Evolutionary conservation across 768 basidiomycete species (phyloP), one percentile per base, ranked within the genome.

Genomic region (Tylopilus cervinicoccineus): DNA sequence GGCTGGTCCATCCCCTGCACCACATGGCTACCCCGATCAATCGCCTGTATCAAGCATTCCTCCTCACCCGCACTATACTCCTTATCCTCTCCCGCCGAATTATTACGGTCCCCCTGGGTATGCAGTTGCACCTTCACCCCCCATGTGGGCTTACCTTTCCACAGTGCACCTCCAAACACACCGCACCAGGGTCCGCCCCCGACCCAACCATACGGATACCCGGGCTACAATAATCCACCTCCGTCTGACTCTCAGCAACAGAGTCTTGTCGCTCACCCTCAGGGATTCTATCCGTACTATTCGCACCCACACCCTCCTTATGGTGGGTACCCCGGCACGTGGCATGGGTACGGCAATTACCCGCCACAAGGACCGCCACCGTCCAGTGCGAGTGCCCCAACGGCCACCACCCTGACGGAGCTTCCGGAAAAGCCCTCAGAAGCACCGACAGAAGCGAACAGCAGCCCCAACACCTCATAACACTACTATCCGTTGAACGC

Each of bases 261-360:
- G 26, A 27, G 24, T 6, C 37, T 64, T 1, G 52, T 52, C 14
- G 2, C 52, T n/a, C 56, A 63, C 2, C 47, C 56, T 4, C 55
- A 62, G 19, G 46, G 51, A 3, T 70, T 60, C 43, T 68, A 68
- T 34, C 56, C 66, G 13, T 70, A 72, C 37, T 70, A 69, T 38
- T 52, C 63, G 0, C 56, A 59, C 6, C 50, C 69, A 11, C 65
- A 62, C 23, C 50, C 50, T 22, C 50, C 60, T 1, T 69, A 66
- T 32, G 60, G 62, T 31, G 65, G 64, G 1, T 71, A 71, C 47
- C 50, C 64, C 0, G 36, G 39, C 14, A 24, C 56, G 6, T 68
- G 65, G 68, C 61, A 51, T 2, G 53, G 54, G 4, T 71, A 70
- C 41, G 47, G 63, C 11, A 51, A 53, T 16, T 71, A 70, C 49